Conservation (phyloP, 768 basidiomycete genomes). For the Cubamyces lactineus region DNA sequence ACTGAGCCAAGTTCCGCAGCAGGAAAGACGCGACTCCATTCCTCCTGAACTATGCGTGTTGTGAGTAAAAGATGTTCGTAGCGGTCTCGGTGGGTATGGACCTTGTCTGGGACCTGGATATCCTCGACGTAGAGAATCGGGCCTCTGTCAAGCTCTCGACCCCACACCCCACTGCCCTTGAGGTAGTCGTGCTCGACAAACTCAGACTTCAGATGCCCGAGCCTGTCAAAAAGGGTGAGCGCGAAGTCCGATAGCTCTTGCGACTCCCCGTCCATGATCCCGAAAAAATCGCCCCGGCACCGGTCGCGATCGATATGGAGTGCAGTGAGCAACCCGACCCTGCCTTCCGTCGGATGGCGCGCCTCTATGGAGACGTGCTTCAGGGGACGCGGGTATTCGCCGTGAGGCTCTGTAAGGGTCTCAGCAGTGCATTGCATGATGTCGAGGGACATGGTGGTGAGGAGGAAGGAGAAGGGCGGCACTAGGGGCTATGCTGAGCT, state of each 20-base stretch:
- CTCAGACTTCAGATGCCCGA: conserved; percentile 30
- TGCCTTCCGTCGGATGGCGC: conserved; percentile 8
- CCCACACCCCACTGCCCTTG: conserved; percentile 40
- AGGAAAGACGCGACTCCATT: conserved; percentile 20
- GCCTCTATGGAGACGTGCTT: conserved; percentile 10
- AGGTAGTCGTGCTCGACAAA: conserved; percentile 34
- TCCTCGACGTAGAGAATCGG: conserved; percentile 34
- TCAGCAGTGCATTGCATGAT: not conserved
- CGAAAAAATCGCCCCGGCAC: conserved; percentile 9
- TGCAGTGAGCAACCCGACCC: conserved; percentile 17
- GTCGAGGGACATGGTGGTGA: not conserved
- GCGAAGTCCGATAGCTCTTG: conserved; percentile 39
- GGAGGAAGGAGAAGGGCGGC: too few relatives aligned
- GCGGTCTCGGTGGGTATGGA: conserved; percentile 3
- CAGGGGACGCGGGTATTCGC: conserved; percentile 5
- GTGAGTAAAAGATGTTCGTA: not conserved
- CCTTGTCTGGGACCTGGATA: conserved; percentile 31
- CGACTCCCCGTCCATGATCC: conserved; percentile 35
- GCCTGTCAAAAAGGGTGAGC: conserved; percentile 35
- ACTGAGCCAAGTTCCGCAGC: conserved; percentile 13
- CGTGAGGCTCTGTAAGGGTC: not conserved
- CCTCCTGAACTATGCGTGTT: conserved; percentile 7
- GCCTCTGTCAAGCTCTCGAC: conserved; percentile 34
- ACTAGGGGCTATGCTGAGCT: not conserved
- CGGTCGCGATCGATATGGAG: conserved; percentile 16